phyloP scores from a whole-genome alignment of 2,329 filamentous ascomycete species.

The Colletotrichum coccodes region DNA sequence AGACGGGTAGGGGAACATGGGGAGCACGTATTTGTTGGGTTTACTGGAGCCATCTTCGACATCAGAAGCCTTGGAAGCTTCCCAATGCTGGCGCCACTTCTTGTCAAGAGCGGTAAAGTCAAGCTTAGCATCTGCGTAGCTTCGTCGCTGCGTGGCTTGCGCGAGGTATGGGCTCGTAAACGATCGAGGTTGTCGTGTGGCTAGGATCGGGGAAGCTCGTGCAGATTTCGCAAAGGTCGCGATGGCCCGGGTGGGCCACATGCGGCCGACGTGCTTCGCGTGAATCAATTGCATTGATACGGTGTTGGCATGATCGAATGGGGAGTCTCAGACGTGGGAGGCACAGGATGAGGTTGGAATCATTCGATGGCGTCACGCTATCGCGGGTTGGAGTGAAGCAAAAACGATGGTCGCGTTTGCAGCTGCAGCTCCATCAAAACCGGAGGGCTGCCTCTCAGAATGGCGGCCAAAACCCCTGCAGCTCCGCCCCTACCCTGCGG shows the following conservation, averaged over 20 bases:
- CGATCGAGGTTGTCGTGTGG: slow-evolving; percentile 12
- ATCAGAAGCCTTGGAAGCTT: slow-evolving; percentile 33
- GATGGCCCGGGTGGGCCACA: slow-evolving; percentile 21
- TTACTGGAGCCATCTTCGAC: slow-evolving; percentile 33
- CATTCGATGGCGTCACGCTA: slow-evolving; percentile 9
- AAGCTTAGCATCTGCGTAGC: slow-evolving; percentile 51
- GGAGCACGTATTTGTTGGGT: slow-evolving; percentile 73
- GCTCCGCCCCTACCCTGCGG: slow-evolving; percentile 17
- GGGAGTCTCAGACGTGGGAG: not conserved
- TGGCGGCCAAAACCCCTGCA: slow-evolving; percentile 28
- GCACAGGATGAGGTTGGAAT: slow-evolving; percentile 4
- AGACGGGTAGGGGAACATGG: slow-evolving; percentile 95
- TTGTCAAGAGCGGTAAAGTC: slow-evolving; percentile 58
- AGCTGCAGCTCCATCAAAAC: slow-evolving; percentile 28
- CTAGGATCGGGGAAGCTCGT: slow-evolving; percentile 3
- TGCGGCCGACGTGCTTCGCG: slow-evolving; percentile 38
- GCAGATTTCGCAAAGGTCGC: slow-evolving; percentile 13
- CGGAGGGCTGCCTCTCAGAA: slow-evolving; percentile 21
- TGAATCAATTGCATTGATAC: slow-evolving; percentile 41
- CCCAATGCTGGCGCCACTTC: slow-evolving; percentile 65
- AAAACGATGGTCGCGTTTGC: slow-evolving; percentile 14
- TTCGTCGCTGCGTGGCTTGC: slow-evolving; percentile 38
- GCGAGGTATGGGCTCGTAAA: slow-evolving; percentile 14
- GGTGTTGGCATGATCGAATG: slow-evolving; percentile 35
- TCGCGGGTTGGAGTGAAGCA: not conserved